These are phyloP conservation scores for Hibiscus trionum DNA, from an alignment of 345 rosid species.

Conservation along the genomic window DNA sequence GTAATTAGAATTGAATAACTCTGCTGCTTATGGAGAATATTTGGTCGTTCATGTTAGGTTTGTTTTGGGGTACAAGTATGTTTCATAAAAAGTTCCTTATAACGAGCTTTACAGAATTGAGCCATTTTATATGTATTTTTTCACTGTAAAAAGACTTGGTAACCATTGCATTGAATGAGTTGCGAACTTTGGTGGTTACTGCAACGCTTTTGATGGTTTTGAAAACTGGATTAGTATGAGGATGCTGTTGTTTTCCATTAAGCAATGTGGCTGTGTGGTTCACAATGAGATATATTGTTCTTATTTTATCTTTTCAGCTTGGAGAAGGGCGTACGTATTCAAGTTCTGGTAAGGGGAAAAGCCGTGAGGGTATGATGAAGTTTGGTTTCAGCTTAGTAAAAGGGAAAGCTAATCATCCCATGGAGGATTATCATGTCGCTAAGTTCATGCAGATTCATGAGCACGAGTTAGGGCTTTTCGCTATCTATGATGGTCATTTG, in stretches of 20 bases:
- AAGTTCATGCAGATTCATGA: slow-evolving; percentile 41
- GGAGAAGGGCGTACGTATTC: slow-evolving; percentile 48
- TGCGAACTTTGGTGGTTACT: no score
- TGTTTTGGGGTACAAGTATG: not conserved
- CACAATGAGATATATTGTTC: not conserved
- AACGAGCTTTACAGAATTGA: not conserved
- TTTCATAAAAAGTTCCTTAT: not conserved
- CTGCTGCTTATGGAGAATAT: not conserved
- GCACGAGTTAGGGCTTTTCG: slow-evolving; percentile 62
- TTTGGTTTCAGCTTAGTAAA: slow-evolving; percentile 57
- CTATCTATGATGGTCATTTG: slow-evolving; percentile 72
- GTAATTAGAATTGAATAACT: not conserved
- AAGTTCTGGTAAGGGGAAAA: slow-evolving; percentile 55
- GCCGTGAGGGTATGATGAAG: slow-evolving; percentile 37
- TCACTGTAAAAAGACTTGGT: not conserved
- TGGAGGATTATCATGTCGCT: slow-evolving; percentile 82
- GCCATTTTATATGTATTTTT: not conserved
- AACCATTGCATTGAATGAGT: not conserved
- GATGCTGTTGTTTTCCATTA: not conserved
- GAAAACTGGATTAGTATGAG: not conserved
- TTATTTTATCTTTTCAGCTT: slow-evolving; percentile 22
- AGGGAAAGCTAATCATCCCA: slow-evolving; percentile 60
- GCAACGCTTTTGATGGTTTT: not conserved
- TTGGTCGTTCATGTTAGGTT: not conserved
- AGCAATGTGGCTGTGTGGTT: not conserved